A percentile compares a stretch with the other conserved stretches of the same genome.
These are phyloP conservation scores for Jacaranda mimosifolia DNA, from an alignment of 257 asterid genomes.

Conservation along the genomic window DNA sequence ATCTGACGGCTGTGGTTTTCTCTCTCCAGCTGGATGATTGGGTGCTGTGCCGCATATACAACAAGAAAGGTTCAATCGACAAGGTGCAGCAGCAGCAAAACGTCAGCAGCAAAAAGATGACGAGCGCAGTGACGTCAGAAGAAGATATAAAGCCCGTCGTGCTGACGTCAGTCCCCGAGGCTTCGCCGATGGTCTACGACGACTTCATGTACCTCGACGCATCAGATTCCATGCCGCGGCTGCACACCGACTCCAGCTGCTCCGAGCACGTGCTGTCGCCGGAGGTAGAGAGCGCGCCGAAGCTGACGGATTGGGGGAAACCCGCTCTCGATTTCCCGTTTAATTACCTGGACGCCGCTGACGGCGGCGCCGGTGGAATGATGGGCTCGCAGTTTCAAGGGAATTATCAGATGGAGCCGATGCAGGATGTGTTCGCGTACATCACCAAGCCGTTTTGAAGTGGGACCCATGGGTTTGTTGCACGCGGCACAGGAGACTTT, in stretches of 20 bases:
- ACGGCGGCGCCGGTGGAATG: slow-evolving; percentile 31
- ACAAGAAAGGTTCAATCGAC: slow-evolving; percentile 79
- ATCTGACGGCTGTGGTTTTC: slow-evolving; percentile 38
- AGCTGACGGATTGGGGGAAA: slow-evolving; percentile 65
- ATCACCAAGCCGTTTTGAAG: slow-evolving; percentile 67
- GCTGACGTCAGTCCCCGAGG: slow-evolving; percentile 51
- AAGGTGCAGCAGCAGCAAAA: slow-evolving; percentile 35
- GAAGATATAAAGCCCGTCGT: slow-evolving; percentile 66
- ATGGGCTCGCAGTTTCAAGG: slow-evolving; percentile 55
- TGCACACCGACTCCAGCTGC: slow-evolving; percentile 81
- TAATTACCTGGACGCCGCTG: slow-evolving; percentile 59
- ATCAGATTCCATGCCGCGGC: slow-evolving; percentile 77
- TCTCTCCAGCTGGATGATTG: slow-evolving; percentile 82
- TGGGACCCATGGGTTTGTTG: slow-evolving; percentile 27
- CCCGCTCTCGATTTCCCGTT: slow-evolving; percentile 58
- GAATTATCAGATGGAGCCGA: slow-evolving; percentile 60
- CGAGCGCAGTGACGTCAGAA: slow-evolving; percentile 44
- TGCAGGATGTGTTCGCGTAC: slow-evolving; percentile 67
- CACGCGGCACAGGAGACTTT: slow-evolving; percentile 61
- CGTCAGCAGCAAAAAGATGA: slow-evolving; percentile 34
- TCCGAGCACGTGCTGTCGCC: slow-evolving; percentile 89
- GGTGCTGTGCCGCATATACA: slow-evolving; percentile 95
- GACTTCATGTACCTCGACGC: slow-evolving; percentile 66
- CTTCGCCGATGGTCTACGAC: slow-evolving; percentile 51
- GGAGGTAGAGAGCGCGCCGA: slow-evolving; percentile 87